A percentile compares a stretch with the other conserved stretches of the same genome.
These are phyloP conservation scores for Cenchrus americanus DNA, from an alignment of 176 grass and related monocot genomes.

Conservation along the genomic window DNA sequence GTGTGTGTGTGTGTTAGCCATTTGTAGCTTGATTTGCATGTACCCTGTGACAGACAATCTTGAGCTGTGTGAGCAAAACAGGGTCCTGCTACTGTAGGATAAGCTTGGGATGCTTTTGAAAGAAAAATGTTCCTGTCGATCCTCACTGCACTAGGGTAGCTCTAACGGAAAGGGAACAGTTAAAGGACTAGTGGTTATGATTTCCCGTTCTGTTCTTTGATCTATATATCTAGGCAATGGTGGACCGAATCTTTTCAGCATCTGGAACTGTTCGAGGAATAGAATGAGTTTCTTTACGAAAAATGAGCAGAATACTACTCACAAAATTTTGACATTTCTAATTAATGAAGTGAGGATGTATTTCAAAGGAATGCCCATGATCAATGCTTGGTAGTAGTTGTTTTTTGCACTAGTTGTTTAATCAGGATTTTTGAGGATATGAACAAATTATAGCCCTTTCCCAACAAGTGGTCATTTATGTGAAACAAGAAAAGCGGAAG, in stretches of 20 bases:
- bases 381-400: neutral
- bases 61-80: neutral
- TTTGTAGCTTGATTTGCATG: conserved; percentile 12
- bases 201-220: neutral
- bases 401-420: neutral
- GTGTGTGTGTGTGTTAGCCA: neutral
- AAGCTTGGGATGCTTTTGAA: too few species aligned
- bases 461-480: neutral
- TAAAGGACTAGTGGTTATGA: neutral
- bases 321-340: neutral
- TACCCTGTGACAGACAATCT: neutral
- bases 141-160: neutral
- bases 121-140: too few species aligned
- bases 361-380: neutral
- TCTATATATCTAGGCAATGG: neutral
- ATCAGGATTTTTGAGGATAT: neutral
- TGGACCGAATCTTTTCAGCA: neutral
- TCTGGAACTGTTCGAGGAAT: neutral
- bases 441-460: neutral
- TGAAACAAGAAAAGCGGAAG: neutral
- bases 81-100: neutral
- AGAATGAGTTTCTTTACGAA: neutral
- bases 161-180: neutral
- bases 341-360: neutral
- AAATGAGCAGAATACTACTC: neutral